Conservation (phyloP, 495 filamentous ascomycete genomes). For the Penicillium nucicola region DNA sequence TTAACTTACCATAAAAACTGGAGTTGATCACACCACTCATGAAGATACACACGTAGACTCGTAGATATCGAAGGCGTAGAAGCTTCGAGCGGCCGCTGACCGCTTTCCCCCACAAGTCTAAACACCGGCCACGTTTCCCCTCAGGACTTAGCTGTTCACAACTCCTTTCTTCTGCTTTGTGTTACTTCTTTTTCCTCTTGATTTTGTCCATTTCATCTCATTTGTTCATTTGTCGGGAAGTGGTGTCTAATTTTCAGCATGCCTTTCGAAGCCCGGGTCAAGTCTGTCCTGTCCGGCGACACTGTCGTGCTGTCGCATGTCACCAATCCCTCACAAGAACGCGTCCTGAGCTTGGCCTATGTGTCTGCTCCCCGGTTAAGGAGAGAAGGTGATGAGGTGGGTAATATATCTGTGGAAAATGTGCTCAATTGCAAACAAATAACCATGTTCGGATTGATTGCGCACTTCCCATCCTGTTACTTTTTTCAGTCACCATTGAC, state of each 20-base stretch:
- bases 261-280: slow-evolving; percentile 74
- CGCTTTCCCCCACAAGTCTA: slow-evolving; percentile 30
- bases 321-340: slow-evolving; percentile 72
- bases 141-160: slow-evolving; percentile 12
- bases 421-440: neutral
- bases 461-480: too few species aligned
- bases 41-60: neutral
- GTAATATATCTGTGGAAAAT: slow-evolving; percentile 10
- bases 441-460: neutral
- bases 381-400: slow-evolving; percentile 86
- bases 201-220: slow-evolving; percentile 10
- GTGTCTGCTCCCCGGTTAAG: slow-evolving; percentile 82
- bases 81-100: slow-evolving; percentile 16
- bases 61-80: neutral
- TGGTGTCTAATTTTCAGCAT: slow-evolving; percentile 26
- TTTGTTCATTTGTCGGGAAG: slow-evolving; percentile 15
- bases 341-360: slow-evolving; percentile 83
- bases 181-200: slow-evolving; percentile 15
- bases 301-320: slow-evolving; percentile 76
- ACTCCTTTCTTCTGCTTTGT: slow-evolving; percentile 16
- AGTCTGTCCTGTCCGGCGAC: slow-evolving; percentile 90
- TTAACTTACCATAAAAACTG: slow-evolving; percentile 2
- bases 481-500: neutral
- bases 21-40: neutral
- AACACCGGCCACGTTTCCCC: slow-evolving; percentile 30